Evolutionary conservation across 805 yeast genomes (phyloP).

Genomic region (Saccharomycopsis lassenensis): DNA sequence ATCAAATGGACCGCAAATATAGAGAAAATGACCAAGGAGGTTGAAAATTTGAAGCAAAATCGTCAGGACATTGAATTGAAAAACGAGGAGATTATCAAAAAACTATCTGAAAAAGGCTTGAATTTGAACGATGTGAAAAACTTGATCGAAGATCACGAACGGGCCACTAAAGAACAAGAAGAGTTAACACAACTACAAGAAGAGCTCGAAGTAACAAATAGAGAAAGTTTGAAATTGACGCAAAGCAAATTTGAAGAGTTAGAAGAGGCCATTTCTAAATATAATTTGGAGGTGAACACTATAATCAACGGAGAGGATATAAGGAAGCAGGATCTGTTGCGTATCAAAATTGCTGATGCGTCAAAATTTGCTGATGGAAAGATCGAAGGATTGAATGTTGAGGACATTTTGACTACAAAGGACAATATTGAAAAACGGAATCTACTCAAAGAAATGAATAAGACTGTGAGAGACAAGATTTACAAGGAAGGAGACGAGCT

Average conservation of each 20-base stretch:
- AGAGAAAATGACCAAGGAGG: conserved; percentile 46
- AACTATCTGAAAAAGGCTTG: conserved; percentile 44
- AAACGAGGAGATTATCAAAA: conserved; percentile 31
- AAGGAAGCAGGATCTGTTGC: too few species aligned
- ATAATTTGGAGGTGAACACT: too few species aligned
- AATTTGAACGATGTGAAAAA: conserved; percentile 19
- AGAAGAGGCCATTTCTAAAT: too few species aligned
- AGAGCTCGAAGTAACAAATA: conserved; percentile 28
- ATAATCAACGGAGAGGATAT: too few species aligned
- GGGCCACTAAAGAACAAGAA: conserved; percentile 3
- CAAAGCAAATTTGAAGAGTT: conserved; percentile 33
- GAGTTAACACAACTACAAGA: conserved; percentile 28
- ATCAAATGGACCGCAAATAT: conserved; percentile 52
- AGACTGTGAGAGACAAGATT: conserved; percentile 29
- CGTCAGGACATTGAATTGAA: conserved; percentile 31
- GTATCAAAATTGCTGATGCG: too few species aligned
- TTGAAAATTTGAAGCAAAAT: conserved; percentile 33
- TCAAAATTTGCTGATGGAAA: too few species aligned
- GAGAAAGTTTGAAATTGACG: conserved; percentile 39
- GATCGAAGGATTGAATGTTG: conserved; percentile 39
- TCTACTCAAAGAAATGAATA: conserved; percentile 22
- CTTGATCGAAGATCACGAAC: conserved; percentile 15
- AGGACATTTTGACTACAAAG: conserved; percentile 27
- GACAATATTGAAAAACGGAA: conserved; percentile 27
- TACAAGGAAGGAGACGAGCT: conserved; percentile 46